These are phyloP conservation scores for Lactarius vividus DNA, from an alignment of 768 basidiomycete species.

Conservation along the genomic window DNA sequence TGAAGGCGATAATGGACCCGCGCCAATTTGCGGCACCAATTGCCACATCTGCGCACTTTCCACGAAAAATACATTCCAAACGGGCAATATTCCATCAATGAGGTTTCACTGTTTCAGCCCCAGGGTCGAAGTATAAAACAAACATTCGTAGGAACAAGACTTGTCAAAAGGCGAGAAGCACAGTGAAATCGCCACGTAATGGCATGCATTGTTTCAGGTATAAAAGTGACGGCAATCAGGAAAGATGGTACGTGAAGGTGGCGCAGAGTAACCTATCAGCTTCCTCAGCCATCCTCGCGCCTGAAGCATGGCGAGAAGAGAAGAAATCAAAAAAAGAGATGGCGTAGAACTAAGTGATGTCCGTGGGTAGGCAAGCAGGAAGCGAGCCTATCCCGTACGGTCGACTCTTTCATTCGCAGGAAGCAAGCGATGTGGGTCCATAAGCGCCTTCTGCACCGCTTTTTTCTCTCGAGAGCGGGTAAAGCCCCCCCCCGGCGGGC, in stretches of 20 bases:
- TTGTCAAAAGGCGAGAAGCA: neutral
- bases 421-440: constrained; percentile 6
- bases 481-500: neutral
- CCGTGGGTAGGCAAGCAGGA: constrained; percentile 3
- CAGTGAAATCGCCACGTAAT: constrained; percentile 7
- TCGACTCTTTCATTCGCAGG: neutral
- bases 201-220: constrained; percentile 4
- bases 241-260: constrained; percentile 16
- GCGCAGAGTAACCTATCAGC: constrained; percentile 8
- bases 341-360: neutral
- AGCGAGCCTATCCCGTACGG: constrained; percentile 2
- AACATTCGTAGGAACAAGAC: constrained; percentile 9
- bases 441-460: constrained; percentile 23
- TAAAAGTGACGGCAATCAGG: constrained; percentile 5
- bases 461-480: constrained; percentile 6
- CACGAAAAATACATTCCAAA: neutral
- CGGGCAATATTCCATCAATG: neutral
- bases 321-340: constrained; percentile 3
- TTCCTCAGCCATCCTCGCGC: constrained; percentile 9
- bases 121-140: neutral
- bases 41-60: neutral
- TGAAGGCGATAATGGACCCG: neutral
- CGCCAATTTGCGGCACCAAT: neutral
- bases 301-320: constrained; percentile 14
- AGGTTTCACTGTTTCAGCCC: neutral